phyloP scores from a whole-genome alignment of 2,329 filamentous ascomycete species.

The Aspergillus costaricaensis region DNA sequence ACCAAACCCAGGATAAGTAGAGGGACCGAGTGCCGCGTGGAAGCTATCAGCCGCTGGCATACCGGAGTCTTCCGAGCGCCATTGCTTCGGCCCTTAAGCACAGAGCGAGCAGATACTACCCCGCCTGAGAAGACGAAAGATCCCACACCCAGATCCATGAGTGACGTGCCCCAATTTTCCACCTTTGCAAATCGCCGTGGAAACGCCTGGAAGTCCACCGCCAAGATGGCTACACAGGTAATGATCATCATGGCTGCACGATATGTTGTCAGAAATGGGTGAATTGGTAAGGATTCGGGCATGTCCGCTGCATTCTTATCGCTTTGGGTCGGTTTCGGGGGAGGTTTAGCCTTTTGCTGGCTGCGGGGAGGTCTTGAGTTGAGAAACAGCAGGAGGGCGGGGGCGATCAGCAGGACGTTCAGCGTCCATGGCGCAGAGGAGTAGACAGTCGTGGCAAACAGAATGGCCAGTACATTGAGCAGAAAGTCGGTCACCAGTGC shows the following conservation, averaged over 20 bases:
- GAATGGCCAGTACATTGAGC: constrained; percentile 77
- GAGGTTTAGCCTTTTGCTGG: constrained; percentile 38
- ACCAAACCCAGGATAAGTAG: constrained; percentile 77
- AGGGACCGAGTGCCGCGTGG: constrained; percentile 79
- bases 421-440: constrained; percentile 72
- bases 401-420: constrained; percentile 70
- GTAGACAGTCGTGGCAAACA: constrained; percentile 87
- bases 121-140: constrained; percentile 96
- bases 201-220: constrained; percentile 92
- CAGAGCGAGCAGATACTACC: constrained; percentile 80
- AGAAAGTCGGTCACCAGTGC: constrained; percentile 78
- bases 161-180: constrained; percentile 98
- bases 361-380: constrained; percentile 33
- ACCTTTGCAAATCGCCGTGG: constrained; percentile 95
- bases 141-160: constrained; percentile 97
- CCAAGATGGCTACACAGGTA: constrained; percentile 90
- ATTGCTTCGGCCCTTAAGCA: constrained; percentile 68
- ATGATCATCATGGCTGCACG: constrained; percentile 87
- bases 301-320: constrained; percentile 27
- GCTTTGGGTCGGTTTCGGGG: constrained; percentile 24
- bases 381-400: constrained; percentile 65
- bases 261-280: constrained; percentile 91
- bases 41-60: constrained; percentile 60
- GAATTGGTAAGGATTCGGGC: constrained; percentile 67
- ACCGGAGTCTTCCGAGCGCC: constrained; percentile 48